Evolutionary conservation across 805 yeast genomes (phyloP), one percentile per base, ranked within the genome.

Genomic region (Schwanniomyces polymorphus): DNA sequence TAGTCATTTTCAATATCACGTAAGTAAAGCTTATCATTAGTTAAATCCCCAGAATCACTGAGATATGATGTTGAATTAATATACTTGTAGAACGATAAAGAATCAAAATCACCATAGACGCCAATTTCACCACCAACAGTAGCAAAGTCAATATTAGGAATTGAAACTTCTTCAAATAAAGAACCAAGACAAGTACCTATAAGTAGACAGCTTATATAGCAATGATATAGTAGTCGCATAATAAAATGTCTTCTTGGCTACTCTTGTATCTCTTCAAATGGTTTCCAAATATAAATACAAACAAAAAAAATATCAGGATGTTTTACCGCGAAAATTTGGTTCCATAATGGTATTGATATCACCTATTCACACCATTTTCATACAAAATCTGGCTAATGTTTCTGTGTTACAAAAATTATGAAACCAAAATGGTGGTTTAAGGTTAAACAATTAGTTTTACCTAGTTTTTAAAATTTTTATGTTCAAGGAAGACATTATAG

Each of bases 101-200:
- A 58, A 25, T 64, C 50, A 48, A 61, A 69, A 17, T 55, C 49
- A 4, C 74, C 74, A 45, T 67, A 60, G 16, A 69, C 38, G 6
- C 73, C 72, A 27, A 69, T 37, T 38, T 52, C 49, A n/a, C 59
- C 58, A 3, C 73, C 74, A 38, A 67, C 47, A 18, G 52, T 44
- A 16, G 51, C 41, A 41, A 54, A 65, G 38, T 65, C 49, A 17
- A 69, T 45, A 12, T 49, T 48, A 14, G 73, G 65, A 18, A 48
- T 50, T 38, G 21, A 27, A 6, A 51, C 28, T 23, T 34, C n/a
- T 31, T 28, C 17, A 27, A 45, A 38, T 8, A 40, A 21, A 14
- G 48, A 26, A 23, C 45, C 48, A 5, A 29, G 29, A 14, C 27
- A 23, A 14, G 27, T 21, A n/a, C 29, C 29, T 35, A 37, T 12